Evolutionary conservation across 805 yeast species (phyloP), one percentile per base, ranked within the genome.

Genomic region (Candida nonsorbophila): DNA sequence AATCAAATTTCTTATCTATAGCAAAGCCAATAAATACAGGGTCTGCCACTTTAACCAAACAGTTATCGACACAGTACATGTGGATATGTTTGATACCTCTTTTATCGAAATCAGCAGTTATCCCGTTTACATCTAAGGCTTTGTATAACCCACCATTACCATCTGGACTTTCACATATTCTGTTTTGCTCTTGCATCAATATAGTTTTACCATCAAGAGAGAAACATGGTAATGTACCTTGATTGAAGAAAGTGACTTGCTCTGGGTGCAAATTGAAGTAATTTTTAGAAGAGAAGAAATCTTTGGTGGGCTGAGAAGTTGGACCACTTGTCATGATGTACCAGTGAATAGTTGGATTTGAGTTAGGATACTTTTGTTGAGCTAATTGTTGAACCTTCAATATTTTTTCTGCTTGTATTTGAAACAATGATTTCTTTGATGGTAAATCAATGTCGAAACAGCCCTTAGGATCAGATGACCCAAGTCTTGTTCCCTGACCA

Each of bases 111-210:
- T 90, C 95, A 5, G 72, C 71, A 18, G 92, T 47, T 12, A 88
- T 62, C 2, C 74, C 72, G 41, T 79, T 73, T 24, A 71, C 71
- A 43, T 62, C 58, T 22, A 92, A 67, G 1, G 96, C 97, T 48
- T 77, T 80, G 62, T 92, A 92, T 28, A 92, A 66, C 2, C 99
- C 99, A 34, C 99, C 99, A 53, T 92, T 92, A 1, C 99, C 99
- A 56, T 92, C 97, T 2, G 99, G 99, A 5, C 96, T 84, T 46
- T 83, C 82, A 16, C 87, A 79, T 21, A 85, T 68, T 15, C 67
- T 57, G 23, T 59, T 49, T 24, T 69, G 62, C 6, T 76, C 53
- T 38, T 75, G 77, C 49, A 86, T 49, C 33, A 88, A 68, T 41
- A 92, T 72, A 46, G 79, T 73, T 14, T 65, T 50, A 22, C 97